These are phyloP conservation scores for Coprinopsis sp. DNA, from an alignment of 768 basidiomycete species.

Conservation along the genomic window DNA sequence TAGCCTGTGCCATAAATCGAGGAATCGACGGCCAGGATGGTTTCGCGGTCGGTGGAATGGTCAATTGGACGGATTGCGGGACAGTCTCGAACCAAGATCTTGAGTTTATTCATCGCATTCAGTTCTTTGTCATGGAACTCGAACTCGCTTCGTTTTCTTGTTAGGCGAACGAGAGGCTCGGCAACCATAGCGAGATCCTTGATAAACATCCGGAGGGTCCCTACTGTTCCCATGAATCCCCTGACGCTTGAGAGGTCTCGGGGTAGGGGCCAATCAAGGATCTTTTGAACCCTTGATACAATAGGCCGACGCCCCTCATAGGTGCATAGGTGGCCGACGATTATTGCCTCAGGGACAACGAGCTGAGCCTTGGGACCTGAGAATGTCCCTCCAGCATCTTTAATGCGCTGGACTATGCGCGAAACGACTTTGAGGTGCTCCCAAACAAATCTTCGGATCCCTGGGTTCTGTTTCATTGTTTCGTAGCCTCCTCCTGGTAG, in stretches of 20 bases:
- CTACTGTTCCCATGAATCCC: conserved; percentile 26
- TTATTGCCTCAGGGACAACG: background rate
- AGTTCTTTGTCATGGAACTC: conserved; percentile 1
- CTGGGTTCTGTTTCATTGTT: conserved; percentile 26
- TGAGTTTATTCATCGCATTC: conserved; percentile 8
- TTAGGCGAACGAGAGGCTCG: conserved; percentile 20
- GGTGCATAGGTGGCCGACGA: conserved; percentile 28
- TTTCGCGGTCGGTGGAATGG: conserved; percentile 11
- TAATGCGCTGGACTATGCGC: conserved; percentile 21
- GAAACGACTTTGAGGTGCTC: conserved; percentile 28
- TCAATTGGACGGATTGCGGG: conserved; percentile 14
- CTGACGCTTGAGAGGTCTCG: conserved; percentile 15
- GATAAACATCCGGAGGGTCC: conserved; percentile 25
- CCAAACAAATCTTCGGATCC: conserved; percentile 33
- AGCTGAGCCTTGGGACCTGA: conserved; percentile 24
- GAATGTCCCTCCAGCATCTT: conserved; percentile 28
- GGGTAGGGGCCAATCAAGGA: conserved; percentile 25
- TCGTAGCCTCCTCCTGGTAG: conserved; percentile 21
- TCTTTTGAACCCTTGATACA: conserved; percentile 18
- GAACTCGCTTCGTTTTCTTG: conserved; percentile 23
- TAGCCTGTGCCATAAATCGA: conserved; percentile 16
- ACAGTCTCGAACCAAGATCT: background rate
- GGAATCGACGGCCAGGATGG: conserved; percentile 19
- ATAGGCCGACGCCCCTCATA: conserved; percentile 28
- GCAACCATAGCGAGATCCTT: conserved; percentile 18